A percentile compares a stretch with the other conserved stretches of the same genome.
These are phyloP conservation scores for Rhizopogon vesiculosus DNA, from an alignment of 768 basidiomycete species.

Conservation along the genomic window DNA sequence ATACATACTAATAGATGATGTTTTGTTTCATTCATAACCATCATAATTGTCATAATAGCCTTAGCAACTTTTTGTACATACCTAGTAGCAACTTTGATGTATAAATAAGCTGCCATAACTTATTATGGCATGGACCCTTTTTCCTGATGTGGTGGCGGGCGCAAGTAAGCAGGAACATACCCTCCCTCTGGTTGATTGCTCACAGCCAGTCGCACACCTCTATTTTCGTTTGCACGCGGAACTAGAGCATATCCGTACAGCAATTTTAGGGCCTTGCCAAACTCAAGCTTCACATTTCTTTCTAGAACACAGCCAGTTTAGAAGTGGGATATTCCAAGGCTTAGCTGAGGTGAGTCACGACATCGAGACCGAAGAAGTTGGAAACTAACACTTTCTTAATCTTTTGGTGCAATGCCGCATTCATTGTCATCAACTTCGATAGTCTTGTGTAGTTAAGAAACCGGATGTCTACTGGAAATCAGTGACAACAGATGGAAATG, in stretches of 20 bases:
- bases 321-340: conserved; percentile 65
- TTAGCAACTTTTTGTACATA: no score
- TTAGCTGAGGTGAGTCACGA: conserved; percentile 21
- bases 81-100: no score
- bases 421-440: conserved; percentile 95
- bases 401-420: conserved; percentile 70
- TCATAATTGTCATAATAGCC: no score
- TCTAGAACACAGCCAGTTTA: conserved; percentile 26
- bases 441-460: conserved; percentile 80
- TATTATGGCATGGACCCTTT: no score
- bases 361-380: not conserved
- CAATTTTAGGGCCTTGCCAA: conserved; percentile 72
- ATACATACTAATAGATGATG: no score
- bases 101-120: no score
- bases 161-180: conserved; percentile 35
- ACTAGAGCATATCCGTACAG: conserved; percentile 88
- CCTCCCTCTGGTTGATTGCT: conserved; percentile 66
- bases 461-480: conserved; percentile 60
- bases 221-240: conserved; percentile 55
- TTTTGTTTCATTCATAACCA: no score
- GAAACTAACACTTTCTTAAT: conserved; percentile 75
- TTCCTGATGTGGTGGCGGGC: no score
- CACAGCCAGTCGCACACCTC: conserved; percentile 69
- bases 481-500: not conserved
- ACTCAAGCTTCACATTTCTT: conserved; percentile 86